A percentile compares a stretch with the other conserved stretches of the same genome.
Evolutionary conservation across 768 basidiomycete genomes (phyloP).

Genomic region (Rhizopogon roseolus): DNA sequence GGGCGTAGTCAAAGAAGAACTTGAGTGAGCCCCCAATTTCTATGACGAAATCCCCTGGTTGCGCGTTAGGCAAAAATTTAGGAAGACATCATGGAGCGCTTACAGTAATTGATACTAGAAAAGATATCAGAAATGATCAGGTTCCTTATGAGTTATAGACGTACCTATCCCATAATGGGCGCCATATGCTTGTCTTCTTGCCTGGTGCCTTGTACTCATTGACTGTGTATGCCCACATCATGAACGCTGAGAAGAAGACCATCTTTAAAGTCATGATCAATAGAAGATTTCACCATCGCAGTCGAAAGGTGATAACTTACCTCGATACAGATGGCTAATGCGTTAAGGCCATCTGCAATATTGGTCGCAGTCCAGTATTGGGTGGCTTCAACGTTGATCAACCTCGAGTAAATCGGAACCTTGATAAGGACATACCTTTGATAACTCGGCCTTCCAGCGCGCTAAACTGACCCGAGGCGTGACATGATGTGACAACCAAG

Average conservation of each 20-base stretch:
- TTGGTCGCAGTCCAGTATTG: slow-evolving; percentile 81
- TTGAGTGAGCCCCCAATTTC: slow-evolving; percentile 63
- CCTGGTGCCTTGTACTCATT: slow-evolving; percentile 58
- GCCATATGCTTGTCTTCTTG: slow-evolving; percentile 53
- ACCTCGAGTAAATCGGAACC: background rate
- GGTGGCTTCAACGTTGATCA: slow-evolving; percentile 41
- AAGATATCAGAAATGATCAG: slow-evolving; percentile 3
- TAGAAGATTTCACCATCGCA: slow-evolving; percentile 3
- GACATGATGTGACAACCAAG: background rate
- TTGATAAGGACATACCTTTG: slow-evolving; percentile 35
- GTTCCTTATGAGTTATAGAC: slow-evolving; percentile 5
- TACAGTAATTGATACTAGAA: slow-evolving; percentile 42
- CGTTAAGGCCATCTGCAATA: slow-evolving; percentile 78
- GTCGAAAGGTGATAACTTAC: slow-evolving; percentile 30
- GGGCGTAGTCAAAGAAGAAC: slow-evolving; percentile 48
- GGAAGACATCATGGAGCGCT: slow-evolving; percentile 9
- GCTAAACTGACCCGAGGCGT: slow-evolving; percentile 42
- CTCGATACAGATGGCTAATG: slow-evolving; percentile 81
- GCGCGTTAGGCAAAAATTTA: slow-evolving; percentile 4
- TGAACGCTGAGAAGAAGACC: slow-evolving; percentile 72
- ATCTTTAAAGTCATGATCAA: slow-evolving; percentile 42
- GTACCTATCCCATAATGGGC: slow-evolving; percentile 64
- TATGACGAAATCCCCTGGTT: slow-evolving; percentile 53
- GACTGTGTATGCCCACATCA: slow-evolving; percentile 81
- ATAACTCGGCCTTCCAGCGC: slow-evolving; percentile 68